Conservation (phyloP, 495 filamentous ascomycete genomes). For the Penicillium verhagenii region DNA sequence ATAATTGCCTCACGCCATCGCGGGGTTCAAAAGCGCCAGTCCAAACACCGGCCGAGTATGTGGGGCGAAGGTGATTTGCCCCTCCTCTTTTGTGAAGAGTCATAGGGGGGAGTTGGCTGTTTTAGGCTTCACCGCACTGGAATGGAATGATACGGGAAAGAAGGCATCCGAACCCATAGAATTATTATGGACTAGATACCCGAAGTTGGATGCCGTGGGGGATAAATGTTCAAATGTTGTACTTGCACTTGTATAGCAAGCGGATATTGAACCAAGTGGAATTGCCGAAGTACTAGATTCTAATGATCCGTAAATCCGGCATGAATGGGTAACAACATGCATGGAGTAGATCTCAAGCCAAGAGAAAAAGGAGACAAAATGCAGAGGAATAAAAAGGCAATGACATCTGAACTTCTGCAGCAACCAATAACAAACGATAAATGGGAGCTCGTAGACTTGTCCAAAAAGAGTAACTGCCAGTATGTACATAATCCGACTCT, state of each 20-base stretch:
- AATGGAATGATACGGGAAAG: conserved; percentile 7
- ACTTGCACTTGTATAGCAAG: too few species aligned
- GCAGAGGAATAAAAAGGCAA: too few species aligned
- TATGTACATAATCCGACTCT: not conserved
- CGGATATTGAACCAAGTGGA: not conserved
- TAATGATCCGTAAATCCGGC: too few species aligned
- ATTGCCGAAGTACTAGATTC: not conserved
- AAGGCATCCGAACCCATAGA: not conserved
- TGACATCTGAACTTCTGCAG: too few species aligned
- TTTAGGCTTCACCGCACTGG: conserved; percentile 1
- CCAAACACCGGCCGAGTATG: not conserved
- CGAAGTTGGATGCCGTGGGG: not conserved
- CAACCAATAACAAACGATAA: not conserved
- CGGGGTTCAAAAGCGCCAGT: conserved; percentile 9
- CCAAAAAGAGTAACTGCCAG: not conserved
- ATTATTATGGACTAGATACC: not conserved
- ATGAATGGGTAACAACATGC: too few species aligned
- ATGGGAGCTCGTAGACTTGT: not conserved
- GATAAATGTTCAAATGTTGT: too few species aligned
- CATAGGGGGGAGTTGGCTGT: not conserved
- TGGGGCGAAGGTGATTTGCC: not conserved
- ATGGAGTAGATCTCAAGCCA: not conserved
- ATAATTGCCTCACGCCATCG: conserved; percentile 22
- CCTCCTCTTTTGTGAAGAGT: not conserved
- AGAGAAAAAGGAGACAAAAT: not conserved